A percentile compares a stretch with the other conserved stretches of the same genome.
phyloP scores from a whole-genome alignment of 192 early-diverging fungal species.

The Coemansia sp. region DNA sequence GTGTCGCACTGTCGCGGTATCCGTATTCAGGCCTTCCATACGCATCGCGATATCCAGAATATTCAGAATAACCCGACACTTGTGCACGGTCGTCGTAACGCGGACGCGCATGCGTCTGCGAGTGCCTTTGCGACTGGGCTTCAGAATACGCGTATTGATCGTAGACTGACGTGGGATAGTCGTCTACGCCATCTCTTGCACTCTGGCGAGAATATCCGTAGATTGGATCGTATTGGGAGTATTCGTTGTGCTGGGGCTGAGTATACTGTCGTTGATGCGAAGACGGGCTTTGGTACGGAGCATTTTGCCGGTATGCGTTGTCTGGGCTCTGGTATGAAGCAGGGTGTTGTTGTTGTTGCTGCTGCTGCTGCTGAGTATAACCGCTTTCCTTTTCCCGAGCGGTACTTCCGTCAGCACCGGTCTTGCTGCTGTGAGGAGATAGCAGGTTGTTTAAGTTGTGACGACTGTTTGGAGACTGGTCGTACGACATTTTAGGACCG shows the following conservation, averaged over 20 bases:
- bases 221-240: constrained; percentile 26
- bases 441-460: constrained; percentile 51
- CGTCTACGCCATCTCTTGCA: neutral
- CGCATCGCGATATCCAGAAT: constrained; percentile 39
- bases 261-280: constrained; percentile 4
- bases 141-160: constrained; percentile 28
- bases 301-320: constrained; percentile 21
- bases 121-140: constrained; percentile 6
- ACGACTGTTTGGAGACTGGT: constrained; percentile 32
- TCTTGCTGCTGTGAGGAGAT: constrained; percentile 27
- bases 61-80: constrained; percentile 14
- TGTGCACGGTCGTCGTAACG: constrained; percentile 3
- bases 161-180: constrained; percentile 15
- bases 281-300: constrained; percentile 13
- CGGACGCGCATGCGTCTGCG: constrained; percentile 1
- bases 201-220: constrained; percentile 30
- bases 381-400: constrained; percentile 22
- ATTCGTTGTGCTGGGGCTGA: constrained; percentile 17
- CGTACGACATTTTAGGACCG: constrained; percentile 41
- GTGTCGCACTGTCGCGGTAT: constrained; percentile 17
- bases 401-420: constrained; percentile 16
- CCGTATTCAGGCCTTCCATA: constrained; percentile 36
- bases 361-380: constrained; percentile 5
- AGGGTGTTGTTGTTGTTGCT: constrained; percentile 10
- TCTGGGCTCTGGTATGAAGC: constrained; percentile 19